phyloP scores from a whole-genome alignment of 305 asterid genomes.

The Ilex paraguariensis region DNA sequence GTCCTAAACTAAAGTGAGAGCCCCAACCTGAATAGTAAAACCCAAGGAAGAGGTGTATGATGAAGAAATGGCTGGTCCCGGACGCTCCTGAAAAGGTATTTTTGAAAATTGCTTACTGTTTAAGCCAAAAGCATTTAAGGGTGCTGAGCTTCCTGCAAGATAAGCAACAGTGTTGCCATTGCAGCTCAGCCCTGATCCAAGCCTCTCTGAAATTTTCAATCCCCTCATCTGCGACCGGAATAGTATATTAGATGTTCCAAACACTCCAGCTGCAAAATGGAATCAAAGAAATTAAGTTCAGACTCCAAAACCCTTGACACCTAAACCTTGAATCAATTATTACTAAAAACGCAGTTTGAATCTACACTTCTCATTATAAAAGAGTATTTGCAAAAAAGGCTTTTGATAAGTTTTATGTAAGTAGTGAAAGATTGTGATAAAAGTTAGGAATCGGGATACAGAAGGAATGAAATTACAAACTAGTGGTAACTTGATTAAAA shows the following conservation, averaged over 20 bases:
- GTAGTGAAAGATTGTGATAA: too few species aligned
- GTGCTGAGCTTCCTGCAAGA: constrained; percentile 38
- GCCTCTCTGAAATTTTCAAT: constrained; percentile 32
- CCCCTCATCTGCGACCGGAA: constrained; percentile 48
- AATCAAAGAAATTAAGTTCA: too few species aligned
- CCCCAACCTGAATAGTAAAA: constrained; percentile 45
- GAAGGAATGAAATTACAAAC: too few species aligned
- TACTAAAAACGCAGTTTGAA: too few species aligned
- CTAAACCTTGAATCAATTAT: too few species aligned
- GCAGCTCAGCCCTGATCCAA: constrained; percentile 52
- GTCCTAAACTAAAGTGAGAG: neutral
- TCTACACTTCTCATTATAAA: too few species aligned
- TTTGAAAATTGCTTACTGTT: constrained; percentile 24
- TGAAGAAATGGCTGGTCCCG: constrained; percentile 56
- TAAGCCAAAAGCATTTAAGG: constrained; percentile 35
- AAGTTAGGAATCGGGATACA: too few species aligned
- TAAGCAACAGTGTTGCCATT: constrained; percentile 53
- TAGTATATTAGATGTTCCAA: constrained; percentile 49
- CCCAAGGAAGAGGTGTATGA: constrained; percentile 47
- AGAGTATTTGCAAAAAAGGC: too few species aligned
- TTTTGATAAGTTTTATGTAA: too few species aligned
- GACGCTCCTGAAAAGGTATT: constrained; percentile 39
- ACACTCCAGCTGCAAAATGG: constrained; percentile 43
- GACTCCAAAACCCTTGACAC: too few species aligned
- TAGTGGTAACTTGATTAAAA: too few species aligned